These are phyloP conservation scores for Pichia sp. DNA, from an alignment of 1,139 yeast species.

Conservation along the genomic window DNA sequence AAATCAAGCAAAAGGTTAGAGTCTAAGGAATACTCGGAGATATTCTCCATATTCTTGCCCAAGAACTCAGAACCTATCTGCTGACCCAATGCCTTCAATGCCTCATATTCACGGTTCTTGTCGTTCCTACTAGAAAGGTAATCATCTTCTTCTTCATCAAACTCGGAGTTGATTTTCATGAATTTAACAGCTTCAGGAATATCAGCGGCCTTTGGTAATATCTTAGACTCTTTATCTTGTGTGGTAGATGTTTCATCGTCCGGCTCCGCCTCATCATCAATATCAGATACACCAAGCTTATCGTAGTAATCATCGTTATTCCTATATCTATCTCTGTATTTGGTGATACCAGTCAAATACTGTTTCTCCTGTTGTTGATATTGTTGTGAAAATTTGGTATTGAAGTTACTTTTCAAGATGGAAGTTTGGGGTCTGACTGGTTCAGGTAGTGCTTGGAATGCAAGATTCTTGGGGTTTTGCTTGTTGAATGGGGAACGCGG, in stretches of 20 bases:
- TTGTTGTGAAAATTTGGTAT: slow-evolving; percentile 31
- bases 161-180: not conserved
- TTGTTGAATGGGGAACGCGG: too few species aligned
- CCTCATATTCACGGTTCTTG: slow-evolving; percentile 22
- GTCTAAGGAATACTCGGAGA: slow-evolving; percentile 31
- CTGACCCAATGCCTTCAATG: slow-evolving; percentile 23
- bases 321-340: slow-evolving; percentile 22
- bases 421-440: slow-evolving; percentile 25
- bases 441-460: slow-evolving; percentile 10
- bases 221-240: not conserved
- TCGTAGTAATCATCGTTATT: slow-evolving; percentile 47
- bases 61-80: slow-evolving; percentile 23
- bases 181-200: too few species aligned
- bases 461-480: too few species aligned
- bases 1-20: slow-evolving; percentile 35
- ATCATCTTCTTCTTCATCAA: slow-evolving; percentile 7
- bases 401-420: slow-evolving; percentile 25
- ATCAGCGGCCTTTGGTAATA: not conserved
- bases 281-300: slow-evolving; percentile 28
- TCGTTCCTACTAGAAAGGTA: slow-evolving; percentile 10
- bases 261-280: too few species aligned
- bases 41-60: slow-evolving; percentile 19
- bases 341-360: slow-evolving; percentile 32
- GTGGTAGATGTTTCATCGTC: slow-evolving; percentile 32
- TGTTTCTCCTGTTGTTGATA: slow-evolving; percentile 50